Conservation (phyloP, 805 yeast species). For the Wickerhamiella sorbophila region DNA sequence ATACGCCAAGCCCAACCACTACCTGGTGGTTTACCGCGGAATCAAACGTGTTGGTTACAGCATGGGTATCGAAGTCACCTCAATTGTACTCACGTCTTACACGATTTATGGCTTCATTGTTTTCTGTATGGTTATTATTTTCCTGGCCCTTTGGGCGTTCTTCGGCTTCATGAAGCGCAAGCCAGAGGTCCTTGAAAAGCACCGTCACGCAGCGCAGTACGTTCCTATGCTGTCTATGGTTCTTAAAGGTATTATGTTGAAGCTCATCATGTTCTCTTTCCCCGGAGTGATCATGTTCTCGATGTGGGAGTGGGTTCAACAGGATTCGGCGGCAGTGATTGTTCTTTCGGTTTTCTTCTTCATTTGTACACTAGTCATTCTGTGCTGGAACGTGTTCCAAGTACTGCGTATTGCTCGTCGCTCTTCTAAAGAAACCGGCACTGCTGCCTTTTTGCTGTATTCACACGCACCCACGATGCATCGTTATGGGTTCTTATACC, state of each 20-base stretch:
- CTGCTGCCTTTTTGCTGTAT: constrained; percentile 78
- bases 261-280: constrained; percentile 74
- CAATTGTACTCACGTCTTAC: constrained; percentile 75
- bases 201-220: constrained; percentile 15
- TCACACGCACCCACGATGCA: constrained; percentile 60
- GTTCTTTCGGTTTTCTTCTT: constrained; percentile 65
- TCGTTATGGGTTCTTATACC: constrained; percentile 78
- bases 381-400: constrained; percentile 53
- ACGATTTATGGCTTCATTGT: constrained; percentile 73
- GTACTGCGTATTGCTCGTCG: constrained; percentile 46
- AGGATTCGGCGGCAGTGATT: constrained; percentile 80
- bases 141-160: constrained; percentile 32
- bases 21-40: constrained; percentile 64
- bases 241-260: constrained; percentile 63
- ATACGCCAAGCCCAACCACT: constrained; percentile 16
- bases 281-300: constrained; percentile 67
- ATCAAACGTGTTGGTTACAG: constrained; percentile 69
- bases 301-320: constrained; percentile 71
- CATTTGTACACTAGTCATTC: constrained; percentile 41
- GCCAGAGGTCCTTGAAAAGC: constrained; percentile 1
- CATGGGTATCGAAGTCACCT: constrained; percentile 66
- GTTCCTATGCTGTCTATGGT: constrained; percentile 45
- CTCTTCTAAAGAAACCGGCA: constrained; percentile 47
- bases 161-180: not conserved
- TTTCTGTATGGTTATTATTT: constrained; percentile 48